Evolutionary conservation across 768 basidiomycete genomes (phyloP), one percentile per base, ranked within the genome.

Genomic region (Panaeolus papilionaceus): DNA sequence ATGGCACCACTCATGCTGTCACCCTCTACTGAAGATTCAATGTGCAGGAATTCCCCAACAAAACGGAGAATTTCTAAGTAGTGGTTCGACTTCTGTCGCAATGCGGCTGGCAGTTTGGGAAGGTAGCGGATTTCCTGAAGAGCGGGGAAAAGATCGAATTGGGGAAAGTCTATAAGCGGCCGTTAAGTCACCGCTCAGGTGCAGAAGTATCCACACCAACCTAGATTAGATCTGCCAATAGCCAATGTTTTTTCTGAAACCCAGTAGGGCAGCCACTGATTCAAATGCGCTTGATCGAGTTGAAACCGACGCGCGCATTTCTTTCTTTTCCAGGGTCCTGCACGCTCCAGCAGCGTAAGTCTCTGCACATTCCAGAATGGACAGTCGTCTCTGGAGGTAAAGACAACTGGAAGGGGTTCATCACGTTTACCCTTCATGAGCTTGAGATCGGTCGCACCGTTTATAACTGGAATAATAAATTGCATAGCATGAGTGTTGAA

Each of bases 351-450:
- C 8, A 49, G 10, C 9, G 20, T 49, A 11, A 49, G 47, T 26
- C 47, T 49, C 6, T 49, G 6, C 23, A 49, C 47, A 49, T 49
- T 49, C 47, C 47, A 49, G 47, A 49, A 49, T 49, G 47, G 47
- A n/a, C 4, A 23, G 20, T 20, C 20, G 23, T 23, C 20, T 20
- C 2, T 20, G 20, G 20, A 49, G 16, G 12, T 23, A 9, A 23
- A 49, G 8, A 23, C 8, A 1, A 49, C n/a, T 1, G 47, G 47
- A 23, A 49, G 8, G n/a, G 47, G 20, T 9, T 26, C 11, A 9
- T 23, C 11, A 49, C 4, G 11, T 12, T 49, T 49, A n/a, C 47
- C 47, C 20, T 49, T 49, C 47, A 49, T 49, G 47, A 49, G 47
- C 23, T 49, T 49, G 47, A 49, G 47, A 26, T 49, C 20, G n/a